Evolutionary conservation across 2,329 filamentous ascomycete species (phyloP).

Genomic region (Chrysoporthe austroafricana): DNA sequence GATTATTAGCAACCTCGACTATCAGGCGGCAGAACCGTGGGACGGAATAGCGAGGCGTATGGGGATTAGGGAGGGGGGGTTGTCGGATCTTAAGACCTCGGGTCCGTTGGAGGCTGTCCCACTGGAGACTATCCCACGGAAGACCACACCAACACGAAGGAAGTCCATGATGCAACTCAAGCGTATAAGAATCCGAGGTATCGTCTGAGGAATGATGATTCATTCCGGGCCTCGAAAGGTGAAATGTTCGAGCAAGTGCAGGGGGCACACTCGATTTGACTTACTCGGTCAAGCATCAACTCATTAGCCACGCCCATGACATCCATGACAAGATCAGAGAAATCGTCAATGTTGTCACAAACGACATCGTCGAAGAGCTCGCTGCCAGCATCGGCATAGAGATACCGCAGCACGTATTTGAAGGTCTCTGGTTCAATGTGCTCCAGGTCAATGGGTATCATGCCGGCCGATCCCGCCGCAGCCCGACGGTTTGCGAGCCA

Average conservation of each 20-base stretch:
- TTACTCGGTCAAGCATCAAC: conserved; percentile 81
- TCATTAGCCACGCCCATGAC: conserved; percentile 91
- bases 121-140: background rate
- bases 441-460: conserved; percentile 75
- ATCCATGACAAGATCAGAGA: conserved; percentile 87
- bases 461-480: conserved; percentile 40
- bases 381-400: conserved; percentile 82
- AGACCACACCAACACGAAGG: background rate
- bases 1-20: background rate
- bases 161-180: background rate
- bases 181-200: background rate
- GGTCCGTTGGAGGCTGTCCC: background rate
- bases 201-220: background rate
- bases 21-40: no score
- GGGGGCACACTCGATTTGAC: background rate
- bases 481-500: conserved; percentile 79
- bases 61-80: background rate
- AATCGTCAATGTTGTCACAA: conserved; percentile 74
- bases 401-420: conserved; percentile 73
- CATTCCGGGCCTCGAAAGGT: background rate
- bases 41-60: background rate
- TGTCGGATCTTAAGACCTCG: background rate
- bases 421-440: conserved; percentile 79
- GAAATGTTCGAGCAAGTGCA: background rate
- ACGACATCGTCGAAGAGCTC: conserved; percentile 82